A percentile compares a stretch with the other conserved stretches of the same genome.
Evolutionary conservation across 116 monocot species (phyloP).

Genomic region (Posidonia oceanica): DNA sequence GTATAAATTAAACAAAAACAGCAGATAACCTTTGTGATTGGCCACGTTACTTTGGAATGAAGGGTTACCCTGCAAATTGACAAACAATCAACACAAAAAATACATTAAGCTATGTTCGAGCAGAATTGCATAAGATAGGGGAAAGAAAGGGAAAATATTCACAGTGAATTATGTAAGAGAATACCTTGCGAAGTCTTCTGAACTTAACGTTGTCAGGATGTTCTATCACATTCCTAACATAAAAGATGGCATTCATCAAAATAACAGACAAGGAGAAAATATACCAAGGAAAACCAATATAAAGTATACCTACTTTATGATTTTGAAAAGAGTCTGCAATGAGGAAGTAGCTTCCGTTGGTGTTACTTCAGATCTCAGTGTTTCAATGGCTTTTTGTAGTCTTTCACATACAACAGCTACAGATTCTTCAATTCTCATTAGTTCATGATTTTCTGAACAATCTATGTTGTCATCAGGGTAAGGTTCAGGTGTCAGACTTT

Average conservation of each 20-base stretch:
- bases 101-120: neutral
- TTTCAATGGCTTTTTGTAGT: slow-evolving; percentile 43
- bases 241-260: slow-evolving; percentile 1
- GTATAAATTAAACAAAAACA: neutral
- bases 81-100: neutral
- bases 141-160: neutral
- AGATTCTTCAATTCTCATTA: slow-evolving; percentile 63
- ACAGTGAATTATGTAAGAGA: neutral
- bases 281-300: neutral
- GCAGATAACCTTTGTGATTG: slow-evolving; percentile 44
- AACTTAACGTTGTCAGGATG: slow-evolving; percentile 66
- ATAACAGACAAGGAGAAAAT: neutral
- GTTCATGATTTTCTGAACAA: slow-evolving; percentile 20
- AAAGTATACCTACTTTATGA: slow-evolving; percentile 47
- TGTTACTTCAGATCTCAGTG: slow-evolving; percentile 43
- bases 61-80: slow-evolving; percentile 54
- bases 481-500: neutral
- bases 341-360: slow-evolving; percentile 32
- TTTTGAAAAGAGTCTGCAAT: slow-evolving; percentile 70
- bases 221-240: slow-evolving; percentile 74
- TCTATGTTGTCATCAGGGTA: slow-evolving; percentile 20
- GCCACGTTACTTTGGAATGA: slow-evolving; percentile 73
- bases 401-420: slow-evolving; percentile 45
- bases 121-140: no score
- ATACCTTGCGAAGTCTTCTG: slow-evolving; percentile 66